Percentiles rank a stretch among this genome's conserved stretches.
Evolutionary conservation across 1,284 basidiomycete genomes (phyloP).

Genomic region (Ceratobasidium theobromae): DNA sequence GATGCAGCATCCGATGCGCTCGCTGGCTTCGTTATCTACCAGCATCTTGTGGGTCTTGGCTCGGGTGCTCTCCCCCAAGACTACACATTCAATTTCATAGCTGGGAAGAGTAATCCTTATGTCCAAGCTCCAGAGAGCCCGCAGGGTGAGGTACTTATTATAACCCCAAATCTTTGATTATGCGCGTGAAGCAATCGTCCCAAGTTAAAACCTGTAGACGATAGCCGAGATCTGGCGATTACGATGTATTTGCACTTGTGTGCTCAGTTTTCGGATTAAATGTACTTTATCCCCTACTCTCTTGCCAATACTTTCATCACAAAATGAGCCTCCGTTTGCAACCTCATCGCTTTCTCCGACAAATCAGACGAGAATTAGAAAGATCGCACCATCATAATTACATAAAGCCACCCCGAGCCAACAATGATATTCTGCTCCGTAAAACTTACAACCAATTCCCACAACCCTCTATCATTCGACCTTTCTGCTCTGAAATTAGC

Average conservation of each 20-base stretch:
- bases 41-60: not conserved
- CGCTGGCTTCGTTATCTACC: constrained; percentile 7
- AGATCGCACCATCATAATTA: not conserved
- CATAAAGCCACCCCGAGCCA: not conserved
- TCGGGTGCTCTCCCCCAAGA: not conserved
- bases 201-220: too few relatives aligned
- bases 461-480: not conserved
- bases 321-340: not conserved
- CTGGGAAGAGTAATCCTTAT: not conserved
- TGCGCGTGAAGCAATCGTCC: too few relatives aligned
- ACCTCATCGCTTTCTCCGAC: not conserved
- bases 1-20: constrained; percentile 23
- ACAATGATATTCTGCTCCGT: not conserved
- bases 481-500: not conserved
- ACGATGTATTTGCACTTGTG: not conserved
- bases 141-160: not conserved
- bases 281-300: not conserved
- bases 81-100: constrained; percentile 7
- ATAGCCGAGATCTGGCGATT: not conserved
- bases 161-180: not conserved
- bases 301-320: not conserved
- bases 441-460: not conserved
- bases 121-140: not conserved
- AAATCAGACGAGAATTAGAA: not conserved
- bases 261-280: not conserved